phyloP scores from a whole-genome alignment of 2,329 filamentous ascomycete species.

The Colletotrichum tabaci region DNA sequence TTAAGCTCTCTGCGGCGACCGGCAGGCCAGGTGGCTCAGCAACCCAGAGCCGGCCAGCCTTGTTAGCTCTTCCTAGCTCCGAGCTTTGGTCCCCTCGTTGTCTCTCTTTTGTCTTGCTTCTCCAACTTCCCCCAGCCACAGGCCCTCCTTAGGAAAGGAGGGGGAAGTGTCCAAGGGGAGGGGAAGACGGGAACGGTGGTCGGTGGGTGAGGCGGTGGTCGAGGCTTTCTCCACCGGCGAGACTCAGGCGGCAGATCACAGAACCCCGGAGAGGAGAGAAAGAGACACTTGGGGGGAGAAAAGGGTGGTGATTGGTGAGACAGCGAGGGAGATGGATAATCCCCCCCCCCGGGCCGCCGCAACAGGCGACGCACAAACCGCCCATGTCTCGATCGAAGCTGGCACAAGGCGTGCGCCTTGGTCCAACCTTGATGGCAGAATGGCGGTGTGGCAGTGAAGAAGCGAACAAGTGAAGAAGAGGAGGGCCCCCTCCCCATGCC shows the following conservation, averaged over 20 bases:
- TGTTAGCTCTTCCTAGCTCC: slow-evolving; percentile 3
- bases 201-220: slow-evolving; percentile 13
- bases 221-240: slow-evolving; percentile 10
- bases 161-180: background rate
- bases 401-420: slow-evolving; percentile 15
- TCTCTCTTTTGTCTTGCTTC: slow-evolving; percentile 1
- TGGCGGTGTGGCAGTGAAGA: slow-evolving; percentile 41
- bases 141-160: background rate
- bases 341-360: slow-evolving; percentile 21
- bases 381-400: slow-evolving; percentile 26
- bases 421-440: slow-evolving; percentile 33
- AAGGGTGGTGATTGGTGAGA: slow-evolving; percentile 23
- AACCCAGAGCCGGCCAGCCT: background rate
- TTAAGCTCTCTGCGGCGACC: background rate
- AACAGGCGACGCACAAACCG: slow-evolving; percentile 30
- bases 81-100: background rate
- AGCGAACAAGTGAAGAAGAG: background rate
- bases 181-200: slow-evolving; percentile 2
- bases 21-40: slow-evolving; percentile 13
- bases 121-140: background rate
- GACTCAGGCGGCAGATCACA: slow-evolving; percentile 8
- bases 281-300: background rate
- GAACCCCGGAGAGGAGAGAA: slow-evolving; percentile 10
- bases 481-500: background rate
- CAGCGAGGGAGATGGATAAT: slow-evolving; percentile 14